Conservation (phyloP, 352 stramenopile genomes). For the Aphanomyces invadans region DNA sequence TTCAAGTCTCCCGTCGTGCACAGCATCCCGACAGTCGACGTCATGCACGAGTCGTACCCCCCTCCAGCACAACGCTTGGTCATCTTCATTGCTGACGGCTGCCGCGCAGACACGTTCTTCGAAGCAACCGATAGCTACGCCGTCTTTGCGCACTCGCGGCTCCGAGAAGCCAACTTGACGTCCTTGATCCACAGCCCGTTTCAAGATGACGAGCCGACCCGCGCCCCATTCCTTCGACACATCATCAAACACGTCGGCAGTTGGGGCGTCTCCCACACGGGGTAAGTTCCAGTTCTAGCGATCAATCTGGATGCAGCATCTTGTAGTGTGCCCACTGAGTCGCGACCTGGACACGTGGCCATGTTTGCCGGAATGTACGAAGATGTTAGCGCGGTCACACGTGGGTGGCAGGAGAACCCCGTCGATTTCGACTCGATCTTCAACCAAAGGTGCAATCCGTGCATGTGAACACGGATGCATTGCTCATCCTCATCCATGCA, state of each 20-base stretch:
- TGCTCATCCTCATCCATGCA: background rate
- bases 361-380: constrained; percentile 86
- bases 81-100: constrained; percentile 78
- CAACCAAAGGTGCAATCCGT: constrained; percentile 51
- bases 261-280: constrained; percentile 80
- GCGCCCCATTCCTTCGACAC: constrained; percentile 57
- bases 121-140: constrained; percentile 34
- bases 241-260: constrained; percentile 47
- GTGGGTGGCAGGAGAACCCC: constrained; percentile 79
- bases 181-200: constrained; percentile 21
- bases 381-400: constrained; percentile 82
- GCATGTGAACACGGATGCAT: no score
- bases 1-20: constrained; percentile 77
- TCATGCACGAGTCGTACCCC: constrained; percentile 30
- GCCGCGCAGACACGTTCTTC: constrained; percentile 78
- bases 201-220: constrained; percentile 24
- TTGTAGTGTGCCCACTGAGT: constrained; percentile 66
- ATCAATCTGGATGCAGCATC: background rate
- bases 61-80: constrained; percentile 59
- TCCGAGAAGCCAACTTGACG: constrained; percentile 3
- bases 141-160: constrained; percentile 18
- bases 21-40: constrained; percentile 47
- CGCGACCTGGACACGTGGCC: constrained; percentile 68
- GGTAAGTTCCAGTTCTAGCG: constrained; percentile 15
- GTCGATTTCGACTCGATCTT: constrained; percentile 85